phyloP scores from a whole-genome alignment of 371 early-diverging fungal species.

The Rhizopus delemar region DNA sequence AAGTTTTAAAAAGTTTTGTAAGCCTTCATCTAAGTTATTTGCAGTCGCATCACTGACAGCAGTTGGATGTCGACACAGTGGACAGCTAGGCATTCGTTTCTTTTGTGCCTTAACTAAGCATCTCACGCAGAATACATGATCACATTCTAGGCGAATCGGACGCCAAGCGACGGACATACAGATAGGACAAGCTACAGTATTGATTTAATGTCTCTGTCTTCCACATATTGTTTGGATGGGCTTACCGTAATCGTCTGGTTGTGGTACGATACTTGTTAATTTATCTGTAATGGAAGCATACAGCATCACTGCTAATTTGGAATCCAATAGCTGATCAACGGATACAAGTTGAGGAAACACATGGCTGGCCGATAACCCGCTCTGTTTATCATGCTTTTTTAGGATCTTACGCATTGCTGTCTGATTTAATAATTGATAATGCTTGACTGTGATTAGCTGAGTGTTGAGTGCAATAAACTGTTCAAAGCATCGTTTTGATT shows the following conservation, averaged over 20 bases:
- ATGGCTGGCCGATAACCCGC: constrained; percentile 55
- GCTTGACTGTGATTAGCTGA: constrained; percentile 67
- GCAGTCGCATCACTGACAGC: constrained; percentile 63
- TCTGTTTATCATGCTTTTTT: constrained; percentile 85
- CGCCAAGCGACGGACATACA: constrained; percentile 65
- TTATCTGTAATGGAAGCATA: constrained; percentile 41
- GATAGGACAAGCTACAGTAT: constrained; percentile 38
- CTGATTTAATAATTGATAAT: constrained; percentile 74
- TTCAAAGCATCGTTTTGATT: constrained; percentile 54
- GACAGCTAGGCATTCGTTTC: constrained; percentile 66
- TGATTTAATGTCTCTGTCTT: too few relatives aligned
- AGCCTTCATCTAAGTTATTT: constrained; percentile 58
- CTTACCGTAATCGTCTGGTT: constrained; percentile 74
- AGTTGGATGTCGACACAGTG: constrained; percentile 65
- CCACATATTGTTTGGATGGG: too few relatives aligned
- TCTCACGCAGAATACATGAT: constrained; percentile 74
- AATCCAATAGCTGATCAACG: constrained; percentile 29
- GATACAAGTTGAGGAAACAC: constrained; percentile 36
- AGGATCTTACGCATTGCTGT: constrained; percentile 80
- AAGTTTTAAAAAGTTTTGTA: constrained; percentile 67
- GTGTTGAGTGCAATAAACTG: constrained; percentile 68
- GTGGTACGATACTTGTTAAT: constrained; percentile 69
- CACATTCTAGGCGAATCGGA: constrained; percentile 72
- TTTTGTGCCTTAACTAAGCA: constrained; percentile 72
- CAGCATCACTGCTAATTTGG: constrained; percentile 38